Conservation (phyloP, 805 yeast species). For the Cephaloascus albidus region DNA sequence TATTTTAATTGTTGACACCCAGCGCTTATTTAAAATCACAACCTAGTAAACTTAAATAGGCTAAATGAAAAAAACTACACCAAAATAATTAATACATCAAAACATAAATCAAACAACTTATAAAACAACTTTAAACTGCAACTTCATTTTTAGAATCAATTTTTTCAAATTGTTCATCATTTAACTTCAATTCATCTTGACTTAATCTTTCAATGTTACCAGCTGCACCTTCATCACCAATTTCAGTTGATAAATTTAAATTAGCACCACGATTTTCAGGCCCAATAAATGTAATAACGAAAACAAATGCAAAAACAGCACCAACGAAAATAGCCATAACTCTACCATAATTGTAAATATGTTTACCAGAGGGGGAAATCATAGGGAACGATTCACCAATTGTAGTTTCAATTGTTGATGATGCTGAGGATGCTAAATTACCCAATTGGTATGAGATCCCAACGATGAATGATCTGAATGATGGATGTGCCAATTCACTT, state of each 20-base stretch:
- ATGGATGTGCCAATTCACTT: constrained; percentile 53
- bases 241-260: background rate
- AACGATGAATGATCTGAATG: constrained; percentile 51
- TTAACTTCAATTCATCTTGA: no score
- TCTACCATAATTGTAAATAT: constrained; percentile 40
- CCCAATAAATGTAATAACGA: constrained; percentile 43
- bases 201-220: no score
- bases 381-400: constrained; percentile 49
- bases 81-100: no score
- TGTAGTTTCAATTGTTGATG: constrained; percentile 60
- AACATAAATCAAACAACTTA: no score
- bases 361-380: constrained; percentile 15
- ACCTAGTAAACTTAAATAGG: no score
- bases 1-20: no score
- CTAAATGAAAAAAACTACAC: no score
- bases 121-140: no score
- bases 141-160: no score
- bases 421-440: constrained; percentile 57
- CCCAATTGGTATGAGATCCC: constrained; percentile 64
- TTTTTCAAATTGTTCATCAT: no score
- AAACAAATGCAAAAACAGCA: constrained; percentile 45
- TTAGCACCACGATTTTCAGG: constrained; percentile 38
- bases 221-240: background rate
- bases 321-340: constrained; percentile 65
- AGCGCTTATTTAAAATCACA: no score